These are phyloP conservation scores for Ophiosphaerella herpotricha DNA, from an alignment of 2,329 filamentous ascomycete species.

Conservation along the genomic window DNA sequence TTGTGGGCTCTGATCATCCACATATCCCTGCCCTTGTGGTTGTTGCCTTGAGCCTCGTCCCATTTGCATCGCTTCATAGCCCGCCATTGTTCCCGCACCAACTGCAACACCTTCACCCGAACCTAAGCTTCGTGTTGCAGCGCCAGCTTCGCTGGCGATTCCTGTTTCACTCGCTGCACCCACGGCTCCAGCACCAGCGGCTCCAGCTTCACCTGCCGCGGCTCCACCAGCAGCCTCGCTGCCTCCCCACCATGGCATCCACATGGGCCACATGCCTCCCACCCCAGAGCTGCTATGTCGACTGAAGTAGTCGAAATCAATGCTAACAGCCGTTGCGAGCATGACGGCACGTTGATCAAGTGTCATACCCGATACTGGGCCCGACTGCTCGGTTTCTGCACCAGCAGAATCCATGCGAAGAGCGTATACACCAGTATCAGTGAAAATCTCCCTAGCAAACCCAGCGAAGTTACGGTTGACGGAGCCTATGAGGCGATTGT, in stretches of 20 bases:
- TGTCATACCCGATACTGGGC: conserved; percentile 61
- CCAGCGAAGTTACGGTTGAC: conserved; percentile 68
- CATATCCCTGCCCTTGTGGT: conserved; percentile 5
- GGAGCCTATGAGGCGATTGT: conserved; percentile 59
- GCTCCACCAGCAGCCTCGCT: conserved; percentile 42
- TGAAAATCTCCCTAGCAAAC: conserved; percentile 67
- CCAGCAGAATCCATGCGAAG: conserved; percentile 66
- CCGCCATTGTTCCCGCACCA: conserved; percentile 64
- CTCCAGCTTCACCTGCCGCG: conserved; percentile 47
- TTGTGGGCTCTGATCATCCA: conserved; percentile 36
- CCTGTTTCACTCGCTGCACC: conserved; percentile 51
- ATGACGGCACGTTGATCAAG: conserved; percentile 69
- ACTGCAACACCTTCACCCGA: conserved; percentile 51
- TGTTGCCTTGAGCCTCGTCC: conserved; percentile 43
- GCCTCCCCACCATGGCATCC: conserved; percentile 56
- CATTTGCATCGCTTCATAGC: conserved; percentile 66
- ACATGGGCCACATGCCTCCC: conserved; percentile 53
- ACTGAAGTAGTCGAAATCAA: conserved; percentile 72
- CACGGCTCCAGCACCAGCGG: conserved; percentile 44
- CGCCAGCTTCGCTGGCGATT: conserved; percentile 54
- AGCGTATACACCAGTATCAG: conserved; percentile 68
- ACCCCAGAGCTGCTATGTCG: conserved; percentile 58
- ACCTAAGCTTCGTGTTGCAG: conserved; percentile 46
- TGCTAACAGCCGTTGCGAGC: conserved; percentile 67
- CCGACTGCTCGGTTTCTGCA: conserved; percentile 43